Conservation (phyloP, 768 basidiomycete species). For the Trametes coccinea region DNA sequence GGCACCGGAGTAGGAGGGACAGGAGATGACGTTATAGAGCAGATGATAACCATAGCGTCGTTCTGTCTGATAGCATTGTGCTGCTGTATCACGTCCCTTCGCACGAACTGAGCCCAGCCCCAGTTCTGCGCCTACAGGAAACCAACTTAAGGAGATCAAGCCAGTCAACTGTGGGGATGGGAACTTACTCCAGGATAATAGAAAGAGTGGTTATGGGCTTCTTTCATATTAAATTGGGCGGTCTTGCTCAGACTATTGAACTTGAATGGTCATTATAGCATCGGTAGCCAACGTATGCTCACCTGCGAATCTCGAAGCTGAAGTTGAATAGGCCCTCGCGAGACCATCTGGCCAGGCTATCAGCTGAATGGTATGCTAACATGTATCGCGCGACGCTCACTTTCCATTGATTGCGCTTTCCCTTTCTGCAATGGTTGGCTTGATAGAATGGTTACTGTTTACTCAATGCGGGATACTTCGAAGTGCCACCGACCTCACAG, state of each 20-base stretch:
- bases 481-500: conserved; percentile 60
- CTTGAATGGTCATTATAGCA: not conserved
- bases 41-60: conserved; percentile 75
- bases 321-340: conserved; percentile 86
- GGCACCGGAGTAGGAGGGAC: conserved; percentile 49
- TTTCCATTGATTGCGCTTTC: conserved; percentile 63
- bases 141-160: not conserved
- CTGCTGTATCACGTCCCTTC: conserved; percentile 66
- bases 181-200: conserved; percentile 40
- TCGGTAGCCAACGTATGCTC: conserved; percentile 2
- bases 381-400: conserved; percentile 32
- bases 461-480: not conserved
- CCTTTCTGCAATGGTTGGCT: conserved; percentile 80
- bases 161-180: not conserved
- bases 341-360: conserved; percentile 57
- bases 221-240: conserved; percentile 62
- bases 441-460: not conserved
- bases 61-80: conserved; percentile 49
- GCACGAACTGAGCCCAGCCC: conserved; percentile 88
- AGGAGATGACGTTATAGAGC: conserved; percentile 74
- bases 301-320: conserved; percentile 80
- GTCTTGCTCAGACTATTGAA: conserved; percentile 45
- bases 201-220: conserved; percentile 82
- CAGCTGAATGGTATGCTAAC: not conserved
- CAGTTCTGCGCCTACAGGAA: conserved; percentile 70